Evolutionary conservation across 192 early-diverging fungal species (phyloP).

Genomic region (Podila epicladia): DNA sequence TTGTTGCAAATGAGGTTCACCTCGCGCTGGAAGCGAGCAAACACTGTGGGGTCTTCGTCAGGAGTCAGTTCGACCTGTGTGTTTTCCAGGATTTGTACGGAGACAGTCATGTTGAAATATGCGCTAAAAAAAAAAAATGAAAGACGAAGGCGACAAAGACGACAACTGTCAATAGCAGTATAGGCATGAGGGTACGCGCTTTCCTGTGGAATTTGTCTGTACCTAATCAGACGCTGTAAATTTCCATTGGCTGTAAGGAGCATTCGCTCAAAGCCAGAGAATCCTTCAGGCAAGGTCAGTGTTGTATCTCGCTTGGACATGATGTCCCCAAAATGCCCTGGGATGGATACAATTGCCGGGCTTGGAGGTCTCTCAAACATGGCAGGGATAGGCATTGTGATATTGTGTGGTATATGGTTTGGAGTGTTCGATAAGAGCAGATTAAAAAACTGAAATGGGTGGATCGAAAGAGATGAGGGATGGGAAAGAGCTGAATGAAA

Average conservation of each 20-base stretch:
- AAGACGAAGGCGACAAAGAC: background rate
- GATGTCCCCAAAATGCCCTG: conserved; percentile 50
- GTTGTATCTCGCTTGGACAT: conserved; percentile 38
- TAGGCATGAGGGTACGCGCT: background rate
- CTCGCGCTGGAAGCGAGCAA: conserved; percentile 52
- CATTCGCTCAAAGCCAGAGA: conserved; percentile 53
- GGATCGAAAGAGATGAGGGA: no score
- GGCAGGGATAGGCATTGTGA: conserved; percentile 27
- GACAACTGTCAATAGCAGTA: background rate
- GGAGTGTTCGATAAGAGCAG: background rate
- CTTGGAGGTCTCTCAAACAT: conserved; percentile 41
- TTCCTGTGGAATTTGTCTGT: background rate
- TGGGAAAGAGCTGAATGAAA: no score
- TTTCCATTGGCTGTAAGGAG: conserved; percentile 58
- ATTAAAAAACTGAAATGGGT: no score
- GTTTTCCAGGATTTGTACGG: conserved; percentile 48
- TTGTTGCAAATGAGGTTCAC: conserved; percentile 52
- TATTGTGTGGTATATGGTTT: background rate
- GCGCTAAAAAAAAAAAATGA: conserved; percentile 24
- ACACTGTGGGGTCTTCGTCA: conserved; percentile 23
- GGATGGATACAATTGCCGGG: conserved; percentile 43
- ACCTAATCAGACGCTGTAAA: conserved; percentile 57
- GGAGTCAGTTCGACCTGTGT: conserved; percentile 9
- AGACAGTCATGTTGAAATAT: conserved; percentile 52
- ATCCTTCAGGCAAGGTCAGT: conserved; percentile 46